Base-by-base conservation (phyloP, 139 green algal species). In the Spirogloea muscicola region DNA sequence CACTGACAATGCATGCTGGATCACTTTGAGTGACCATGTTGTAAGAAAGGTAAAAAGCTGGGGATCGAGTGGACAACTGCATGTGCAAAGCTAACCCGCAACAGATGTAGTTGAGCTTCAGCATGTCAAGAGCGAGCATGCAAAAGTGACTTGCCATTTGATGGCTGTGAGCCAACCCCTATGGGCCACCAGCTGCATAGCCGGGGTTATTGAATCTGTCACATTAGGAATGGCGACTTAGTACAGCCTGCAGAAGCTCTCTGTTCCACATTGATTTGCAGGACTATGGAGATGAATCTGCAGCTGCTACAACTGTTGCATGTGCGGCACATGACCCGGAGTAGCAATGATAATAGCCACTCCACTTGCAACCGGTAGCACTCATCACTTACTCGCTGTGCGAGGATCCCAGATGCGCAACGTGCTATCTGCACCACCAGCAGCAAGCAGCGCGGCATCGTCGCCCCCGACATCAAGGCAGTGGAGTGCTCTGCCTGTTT, bases 81-180 rank as follows among this genome's bases (percentile, higher is more conserved):
- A 7, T 33, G 7, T 43, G 7, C 38, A 62, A 43, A 5, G 7
- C 38, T 13, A 51, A 13, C 13, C 43, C 10, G 10, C 43, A 51
- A 25, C 43, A 51, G 10, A 10, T 10, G 13, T 51, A 64, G 10
- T 64, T 51, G 13, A 51, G 43, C 13, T 10, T 13, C 43, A 51
- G 10, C 13, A 51, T 13, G 10, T 51, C 43, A 51, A 51, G 43
- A 51, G 13, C 43, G 43, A 13, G 43, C 43, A 51, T 10, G n/a
- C n/a, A 55, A 55, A 31, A 55, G 46, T 21, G 46, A 65, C 57
- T 10, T 44, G 82, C 68, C 68, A 77, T 21, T 58, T 49, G 13
- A 77, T 67, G 40, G 64, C 7, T 5, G 68, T 69, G 37, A 77
- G 81, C 68, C 68, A 77, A 25, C 67, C 67, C 27, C 49, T 68